A percentile compares a stretch with the other conserved stretches of the same genome.
Conservation (phyloP, 1,284 basidiomycete species). For the Hymenochaete sp. region DNA sequence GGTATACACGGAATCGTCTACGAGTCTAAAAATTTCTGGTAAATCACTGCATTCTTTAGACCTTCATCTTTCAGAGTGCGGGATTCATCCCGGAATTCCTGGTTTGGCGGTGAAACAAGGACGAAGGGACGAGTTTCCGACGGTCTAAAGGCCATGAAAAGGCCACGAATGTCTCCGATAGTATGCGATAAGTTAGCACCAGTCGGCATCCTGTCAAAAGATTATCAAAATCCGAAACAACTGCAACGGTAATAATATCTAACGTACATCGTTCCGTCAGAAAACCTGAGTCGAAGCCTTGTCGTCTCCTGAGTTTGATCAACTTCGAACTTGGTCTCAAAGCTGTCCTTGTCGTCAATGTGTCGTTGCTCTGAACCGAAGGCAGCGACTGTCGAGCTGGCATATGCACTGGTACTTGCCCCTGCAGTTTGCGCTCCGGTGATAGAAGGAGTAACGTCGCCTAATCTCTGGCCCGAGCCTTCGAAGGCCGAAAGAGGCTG, state of each 20-base stretch:
- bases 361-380: too few relatives aligned
- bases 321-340: constrained; percentile 65
- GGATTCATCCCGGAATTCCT: too few relatives aligned
- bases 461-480: constrained; percentile 80
- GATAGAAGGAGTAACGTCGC: constrained; percentile 47
- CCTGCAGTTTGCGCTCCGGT: constrained; percentile 33
- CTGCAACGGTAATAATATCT: constrained; percentile 9
- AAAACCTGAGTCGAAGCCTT: constrained; percentile 84
- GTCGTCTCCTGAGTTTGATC: constrained; percentile 79
- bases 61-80: too few relatives aligned
- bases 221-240: background rate
- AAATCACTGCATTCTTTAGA: too few relatives aligned
- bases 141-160: constrained; percentile 92
- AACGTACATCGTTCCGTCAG: constrained; percentile 79
- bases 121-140: constrained; percentile 44
- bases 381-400: constrained; percentile 21
- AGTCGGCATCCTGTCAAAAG: constrained; percentile 52
- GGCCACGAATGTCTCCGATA: constrained; percentile 75
- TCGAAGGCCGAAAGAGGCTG: constrained; percentile 45
- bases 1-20: too few relatives aligned
- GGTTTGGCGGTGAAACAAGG: too few relatives aligned
- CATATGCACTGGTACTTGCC: constrained; percentile 8
- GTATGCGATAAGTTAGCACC: constrained; percentile 92
- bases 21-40: too few relatives aligned
- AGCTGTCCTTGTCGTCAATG: constrained; percentile 30